Evolutionary conservation across 2,329 filamentous ascomycete genomes (phyloP), one percentile per base, ranked within the genome.

Genomic region (Fusarium veterinarium): DNA sequence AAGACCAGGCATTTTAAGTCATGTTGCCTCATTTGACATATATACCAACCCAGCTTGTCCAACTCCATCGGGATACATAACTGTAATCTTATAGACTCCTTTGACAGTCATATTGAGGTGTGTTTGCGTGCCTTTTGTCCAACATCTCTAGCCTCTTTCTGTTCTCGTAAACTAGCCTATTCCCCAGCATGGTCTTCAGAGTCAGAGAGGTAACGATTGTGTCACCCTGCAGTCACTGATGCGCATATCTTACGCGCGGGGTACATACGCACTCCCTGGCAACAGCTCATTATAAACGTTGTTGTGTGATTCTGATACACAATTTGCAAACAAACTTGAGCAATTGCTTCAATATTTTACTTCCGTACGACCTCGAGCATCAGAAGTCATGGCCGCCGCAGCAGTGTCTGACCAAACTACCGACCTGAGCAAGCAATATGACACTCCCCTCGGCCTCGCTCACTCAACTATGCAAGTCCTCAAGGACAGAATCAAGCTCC

Each of bases 401-500:
- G 44, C 64, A 35, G 40, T 51, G 17, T 53, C 74, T 53, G 30
- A 57, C 30, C 75, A 78, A 44, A 57, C 59, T 40, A 83, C 83
- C 13, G 78, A 80, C 14, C 81, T 86, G 66, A 85, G 83, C 80
- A 80, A 79, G 65, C 79, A 85, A 69, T 86, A 86, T 79, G 84
- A 85, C 49, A 85, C 84, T 41, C 84, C 82, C 8, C 73, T 86
- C 31, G 84, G 84, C 20, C 76, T 86, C 35, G 81, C 81, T 37
- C 84, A 86, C 77, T 83, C 83, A 16, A 85, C 84, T 8, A 83
- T 85, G 81, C 83, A 85, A 72, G 83, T 84, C 17, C 81, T 90
- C 69, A 90, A 90, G 77, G 87, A 87, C 67, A 83, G 88, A 60
- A 89, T 90, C 77, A 88, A 88, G 81, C 83, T 85, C 67, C 89